phyloP scores from a whole-genome alignment of 371 early-diverging fungal genomes.

The Vairimorpha necatrix region DNA sequence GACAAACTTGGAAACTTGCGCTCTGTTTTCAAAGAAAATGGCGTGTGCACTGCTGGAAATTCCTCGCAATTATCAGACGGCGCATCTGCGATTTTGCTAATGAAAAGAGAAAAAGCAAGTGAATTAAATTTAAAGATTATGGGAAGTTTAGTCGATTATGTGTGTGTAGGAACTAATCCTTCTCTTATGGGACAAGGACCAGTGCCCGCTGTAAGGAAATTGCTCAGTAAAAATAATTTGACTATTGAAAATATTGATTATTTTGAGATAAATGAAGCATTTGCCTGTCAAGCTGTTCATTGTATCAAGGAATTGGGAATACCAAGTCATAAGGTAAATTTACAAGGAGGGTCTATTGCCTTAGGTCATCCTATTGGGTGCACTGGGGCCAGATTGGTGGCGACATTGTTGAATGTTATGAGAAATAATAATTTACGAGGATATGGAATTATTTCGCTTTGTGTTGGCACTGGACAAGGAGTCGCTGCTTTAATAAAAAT shows the following conservation, averaged over 20 bases:
- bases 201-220: conserved; percentile 75
- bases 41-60: conserved; percentile 86
- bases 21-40: conserved; percentile 78
- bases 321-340: conserved; percentile 80
- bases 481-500: conserved; percentile 69
- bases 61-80: conserved; percentile 95
- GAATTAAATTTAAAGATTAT: conserved; percentile 75
- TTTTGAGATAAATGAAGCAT: conserved; percentile 92
- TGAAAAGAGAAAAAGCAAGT: conserved; percentile 81
- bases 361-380: conserved; percentile 90
- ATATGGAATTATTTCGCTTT: conserved; percentile 81
- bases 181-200: conserved; percentile 88
- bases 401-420: conserved; percentile 82
- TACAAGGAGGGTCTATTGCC: conserved; percentile 93
- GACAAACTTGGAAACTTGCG: conserved; percentile 76
- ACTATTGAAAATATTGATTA: conserved; percentile 72
- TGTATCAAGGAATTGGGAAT: conserved; percentile 77
- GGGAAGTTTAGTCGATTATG: conserved; percentile 78
- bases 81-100: conserved; percentile 86
- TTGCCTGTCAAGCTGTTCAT: conserved; percentile 89
- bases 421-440: conserved; percentile 68
- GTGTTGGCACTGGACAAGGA: conserved; percentile 92
- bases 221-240: conserved; percentile 76
- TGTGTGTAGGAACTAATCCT: conserved; percentile 84
- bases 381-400: conserved; percentile 89